Base-by-base conservation (phyloP, 305 asterid genomes). In the Fraxinus angustifolia region DNA sequence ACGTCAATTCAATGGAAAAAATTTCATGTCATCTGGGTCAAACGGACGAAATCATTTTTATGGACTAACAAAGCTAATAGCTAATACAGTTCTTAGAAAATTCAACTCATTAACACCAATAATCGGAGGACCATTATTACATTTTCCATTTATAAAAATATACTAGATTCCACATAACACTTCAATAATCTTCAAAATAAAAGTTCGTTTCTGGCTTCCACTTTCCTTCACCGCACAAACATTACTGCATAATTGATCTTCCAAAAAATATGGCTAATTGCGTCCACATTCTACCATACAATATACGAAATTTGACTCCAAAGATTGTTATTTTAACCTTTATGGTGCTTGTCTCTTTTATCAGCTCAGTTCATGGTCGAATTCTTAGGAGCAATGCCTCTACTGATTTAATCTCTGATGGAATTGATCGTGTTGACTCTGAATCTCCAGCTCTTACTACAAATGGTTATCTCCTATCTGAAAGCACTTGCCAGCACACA, bases 381-480 rank as follows among this genome's bases (percentile, higher is more conserved):
- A 58, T 88, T 10, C 84, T 89, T 76, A 82, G 36, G 8, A 88
- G 84, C 67, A 53, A 84, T 10, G 79, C 88, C 26, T 83, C 86
- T 2, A 80, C 73, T 50, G 84, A 78, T 72, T 83, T 88, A 76
- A 60, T 86, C 86, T 88, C 93, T 12, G 90, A 91, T 80, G 95
- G 95, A 77, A 79, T 88, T 30, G 86, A 77, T 16, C 78, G 8
- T 36, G 45, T 26, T 38, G 56, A 82, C 76, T 2, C 5, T 45
- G 74, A 71, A 7, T 21, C 85, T 11, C 42, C 53, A 6, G 68
- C 67, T 3, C 67, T 35, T 6, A 35, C 34, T 34, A 11, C n/a
- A 2, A 34, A 21, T 14, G 67, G n/a, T 11, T 48, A 7, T 28
- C 48, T 50, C 4, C 6, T 82, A 3, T 17, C 78, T 8, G 60